Base-by-base conservation (phyloP, 495 filamentous ascomycete genomes). In the Cercophora sp. region DNA sequence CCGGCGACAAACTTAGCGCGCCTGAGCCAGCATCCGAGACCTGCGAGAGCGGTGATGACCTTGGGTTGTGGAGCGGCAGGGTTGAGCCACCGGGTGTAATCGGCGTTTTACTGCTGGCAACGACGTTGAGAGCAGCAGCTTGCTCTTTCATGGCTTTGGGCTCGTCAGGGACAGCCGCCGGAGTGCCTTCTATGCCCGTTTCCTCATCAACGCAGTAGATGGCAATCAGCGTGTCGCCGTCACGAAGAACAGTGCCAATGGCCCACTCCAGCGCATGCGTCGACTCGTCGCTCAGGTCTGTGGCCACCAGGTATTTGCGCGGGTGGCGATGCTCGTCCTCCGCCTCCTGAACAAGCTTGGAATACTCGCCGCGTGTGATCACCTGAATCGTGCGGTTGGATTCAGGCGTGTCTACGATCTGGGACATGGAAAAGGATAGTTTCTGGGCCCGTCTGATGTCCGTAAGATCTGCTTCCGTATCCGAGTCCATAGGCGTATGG, bases 201-300 rank as follows among this genome's bases (percentile, higher is more conserved):
- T 96, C 92, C 65, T 96, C 91, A 59, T 94, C 87, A 39, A 92
- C 81, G 52, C 89, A 91, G 70, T 90, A 96, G 45, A 98, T 87
- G 18, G 89, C 89, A 48, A 95, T 80, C 31, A 98, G 77, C 1
- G 92, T 97, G 67, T 98, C 93, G 13, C 93, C 93, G 63, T 96
- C 90, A 37, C 93, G 80, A 6, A 98, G 78, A n/a, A 97, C 86
- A 3, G 89, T 95, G 34, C 93, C 93, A 45, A 98, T 91, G 0
- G 91, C 94, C 91, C 92, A 98, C 65, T 97, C 93, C 23, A 97
- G 72, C 8, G 93, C 93, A 66, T 96, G 90, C 8, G 89, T 86
- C 3, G 91, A 91, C 71, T 98, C 93, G 35, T 91, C 87, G 58
- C 88, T 95, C 26, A 96, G 70, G 67, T 97, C 93, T 1, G 89